Evolutionary conservation across 2,329 filamentous ascomycete genomes (phyloP), one percentile per base, ranked within the genome.

Genomic region (Epichloe scottii): DNA sequence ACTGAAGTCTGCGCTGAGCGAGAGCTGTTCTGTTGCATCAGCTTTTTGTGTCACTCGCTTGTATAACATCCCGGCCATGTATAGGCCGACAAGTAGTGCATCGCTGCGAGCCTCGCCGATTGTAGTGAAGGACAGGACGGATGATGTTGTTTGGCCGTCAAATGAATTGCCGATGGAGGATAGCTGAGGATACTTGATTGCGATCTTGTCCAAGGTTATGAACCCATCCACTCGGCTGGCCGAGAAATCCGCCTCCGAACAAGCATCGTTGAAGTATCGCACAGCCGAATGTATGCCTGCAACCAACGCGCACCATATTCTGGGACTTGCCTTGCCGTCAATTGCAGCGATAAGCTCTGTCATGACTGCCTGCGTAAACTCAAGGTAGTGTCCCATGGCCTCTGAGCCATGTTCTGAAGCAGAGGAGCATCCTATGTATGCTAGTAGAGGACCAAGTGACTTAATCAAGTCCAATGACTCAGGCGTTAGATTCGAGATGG

Each of bases 351-450:
- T 59, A 0, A 77, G 55, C 55, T 69, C 62, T 45, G 59, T 46
- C 23, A 65, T 47, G 5, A 76, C 54, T 2, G 63, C 58, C 39
- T 64, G 61, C 26, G 67, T 57, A 17, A 73, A 63, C 5, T 63
- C 66, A 11, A 74, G 51, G 50, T 73, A 73, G 53, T 75, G 68
- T 14, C 60, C 52, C n/a, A 73, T 59, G 1, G 63, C 61, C 5
- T 59, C 56, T 1, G 56, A 56, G 3, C 58, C 44, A 37, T 39
- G n/a, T 17, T 21, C 43, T 12, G 52, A 8, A 44, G 53, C 2
- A 52, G 56, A 1, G 68, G 73, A 76, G 58, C 73, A 77, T 30
- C 73, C 73, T 46, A 79, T 65, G 50, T 71, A 74, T 3, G 72
- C 72, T 3, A 81, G 56, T 2, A 73, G 66, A 10, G 68, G 66